Base-by-base conservation (phyloP, 805 yeast species). In the Monosporozyma yasuniensis region DNA sequence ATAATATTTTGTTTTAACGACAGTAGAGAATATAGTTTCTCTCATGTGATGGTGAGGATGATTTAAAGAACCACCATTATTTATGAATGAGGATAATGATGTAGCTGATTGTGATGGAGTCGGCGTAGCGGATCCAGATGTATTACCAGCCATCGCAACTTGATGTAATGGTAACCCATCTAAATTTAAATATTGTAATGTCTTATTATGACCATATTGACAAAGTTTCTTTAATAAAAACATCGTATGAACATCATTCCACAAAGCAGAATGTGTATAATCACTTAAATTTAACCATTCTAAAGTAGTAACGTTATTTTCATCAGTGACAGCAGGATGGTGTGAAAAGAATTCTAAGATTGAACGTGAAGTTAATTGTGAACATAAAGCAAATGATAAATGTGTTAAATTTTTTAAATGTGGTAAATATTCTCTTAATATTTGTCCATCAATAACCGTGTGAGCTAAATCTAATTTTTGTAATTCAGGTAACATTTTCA, bases 391-490 rank as follows among this genome's bases (percentile, higher is more conserved):
- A 28, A 83, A 60, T 1, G 95, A 84, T 47, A 89, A 68, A 67
- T 87, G 96, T 0, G 95, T 82, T 39, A 89, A 68, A 56, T 75
- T 71, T 18, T 83, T 80, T 14, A 79, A 60, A 14, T 67, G 69
- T 2, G 87, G 84, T 21, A 88, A 64, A 50, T 60, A 59, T 21
- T 74, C 67, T 50, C 70, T 64, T 38, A 89, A 72, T 0, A 79
- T 76, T n/a, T 76, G 72, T 3, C 85, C 81, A 1, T 83, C 80
- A 39, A 89, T 78, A 43, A 83, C 80, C 0, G 96, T 89, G 59
- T 87, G 96, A 14, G 86, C 80, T 46, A 90, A 71, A 63, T 89
- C 97, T 28, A 89, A 69, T 54, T 87, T 77, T 54, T 79, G 78
- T 47, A 89, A 67, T 46, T 74, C 76, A 1, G 85, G 83, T 27